These are phyloP conservation scores for Pyrenochaeta sp. DNA, from an alignment of 2,329 filamentous ascomycete genomes.

Conservation along the genomic window DNA sequence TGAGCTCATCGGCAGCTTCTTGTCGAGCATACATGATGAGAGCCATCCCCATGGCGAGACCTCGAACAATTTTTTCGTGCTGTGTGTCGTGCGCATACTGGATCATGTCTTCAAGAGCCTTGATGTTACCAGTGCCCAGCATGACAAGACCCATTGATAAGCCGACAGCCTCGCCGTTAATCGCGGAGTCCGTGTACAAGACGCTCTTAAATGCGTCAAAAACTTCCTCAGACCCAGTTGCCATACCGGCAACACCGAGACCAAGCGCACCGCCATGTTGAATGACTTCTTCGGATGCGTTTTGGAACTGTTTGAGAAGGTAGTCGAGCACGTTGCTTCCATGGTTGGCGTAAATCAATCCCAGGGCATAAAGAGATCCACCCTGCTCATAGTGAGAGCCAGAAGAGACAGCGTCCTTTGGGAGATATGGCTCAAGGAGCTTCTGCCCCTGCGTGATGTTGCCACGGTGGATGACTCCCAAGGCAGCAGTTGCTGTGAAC, in stretches of 20 bases:
- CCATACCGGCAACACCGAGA: slow-evolving; percentile 97
- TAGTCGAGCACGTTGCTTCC: slow-evolving; percentile 88
- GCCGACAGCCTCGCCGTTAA: slow-evolving; percentile 96
- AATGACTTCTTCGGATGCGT: slow-evolving; percentile 87
- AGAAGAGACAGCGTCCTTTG: slow-evolving; percentile 73
- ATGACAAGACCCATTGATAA: slow-evolving; percentile 97
- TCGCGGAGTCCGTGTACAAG: slow-evolving; percentile 90
- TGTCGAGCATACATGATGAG: slow-evolving; percentile 98
- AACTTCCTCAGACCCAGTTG: slow-evolving; percentile 86
- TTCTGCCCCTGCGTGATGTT: slow-evolving; percentile 94
- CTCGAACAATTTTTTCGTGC: slow-evolving; percentile 98
- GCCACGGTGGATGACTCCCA: slow-evolving; percentile 95
- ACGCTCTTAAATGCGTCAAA: slow-evolving; percentile 91
- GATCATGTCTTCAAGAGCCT: slow-evolving; percentile 94
- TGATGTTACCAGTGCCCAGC: slow-evolving; percentile 96
- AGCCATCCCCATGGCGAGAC: slow-evolving; percentile 94
- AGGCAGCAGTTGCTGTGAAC: slow-evolving; percentile 94
- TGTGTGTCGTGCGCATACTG: slow-evolving; percentile 97
- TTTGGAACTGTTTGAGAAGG: slow-evolving; percentile 76
- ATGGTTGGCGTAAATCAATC: slow-evolving; percentile 96
- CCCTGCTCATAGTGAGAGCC: slow-evolving; percentile 96
- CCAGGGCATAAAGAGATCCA: slow-evolving; percentile 93
- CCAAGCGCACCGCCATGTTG: slow-evolving; percentile 96
- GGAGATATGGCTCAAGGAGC: slow-evolving; percentile 92
- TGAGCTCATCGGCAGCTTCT: slow-evolving; percentile 92